These are phyloP conservation scores for Persicaria tinctoria DNA, from an alignment of 148 eudicot species.

Conservation along the genomic window DNA sequence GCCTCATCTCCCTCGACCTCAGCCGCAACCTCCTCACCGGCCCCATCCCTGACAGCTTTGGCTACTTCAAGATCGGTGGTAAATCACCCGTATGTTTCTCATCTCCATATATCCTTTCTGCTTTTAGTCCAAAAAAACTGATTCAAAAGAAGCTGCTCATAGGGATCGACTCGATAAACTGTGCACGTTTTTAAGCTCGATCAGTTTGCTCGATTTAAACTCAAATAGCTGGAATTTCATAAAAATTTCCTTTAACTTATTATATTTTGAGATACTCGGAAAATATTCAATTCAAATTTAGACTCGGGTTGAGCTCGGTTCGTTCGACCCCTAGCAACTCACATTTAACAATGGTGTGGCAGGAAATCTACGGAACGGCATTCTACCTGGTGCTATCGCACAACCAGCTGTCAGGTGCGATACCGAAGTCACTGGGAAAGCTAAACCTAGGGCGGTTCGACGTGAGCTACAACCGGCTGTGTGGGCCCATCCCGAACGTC, in stretches of 20 bases:
- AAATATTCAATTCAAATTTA: no score
- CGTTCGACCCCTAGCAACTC: no score
- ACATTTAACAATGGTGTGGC: neutral
- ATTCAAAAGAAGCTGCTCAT: no score
- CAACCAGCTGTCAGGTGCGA: conserved; percentile 31
- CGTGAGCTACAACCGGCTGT: conserved; percentile 45
- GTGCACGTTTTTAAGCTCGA: no score
- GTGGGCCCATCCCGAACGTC: conserved; percentile 46
- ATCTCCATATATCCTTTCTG: neutral
- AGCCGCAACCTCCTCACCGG: conserved; percentile 36
- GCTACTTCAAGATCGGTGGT: neutral
- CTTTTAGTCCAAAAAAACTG: no score
- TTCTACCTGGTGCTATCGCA: conserved; percentile 20
- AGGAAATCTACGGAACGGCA: neutral
- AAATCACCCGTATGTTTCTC: neutral
- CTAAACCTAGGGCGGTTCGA: conserved; percentile 21
- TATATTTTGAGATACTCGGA: no score
- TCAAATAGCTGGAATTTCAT: no score
- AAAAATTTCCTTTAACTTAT: no score
- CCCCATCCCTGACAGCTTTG: conserved; percentile 24
- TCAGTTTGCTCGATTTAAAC: no score
- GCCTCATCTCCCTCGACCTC: conserved; percentile 18
- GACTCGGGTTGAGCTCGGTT: no score
- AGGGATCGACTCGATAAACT: no score
- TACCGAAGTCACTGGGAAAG: conserved; percentile 28